Percentiles rank a stretch among this genome's conserved stretches.
Conservation (phyloP, 331 rosid genomes). For the Quercus lobata region DNA sequence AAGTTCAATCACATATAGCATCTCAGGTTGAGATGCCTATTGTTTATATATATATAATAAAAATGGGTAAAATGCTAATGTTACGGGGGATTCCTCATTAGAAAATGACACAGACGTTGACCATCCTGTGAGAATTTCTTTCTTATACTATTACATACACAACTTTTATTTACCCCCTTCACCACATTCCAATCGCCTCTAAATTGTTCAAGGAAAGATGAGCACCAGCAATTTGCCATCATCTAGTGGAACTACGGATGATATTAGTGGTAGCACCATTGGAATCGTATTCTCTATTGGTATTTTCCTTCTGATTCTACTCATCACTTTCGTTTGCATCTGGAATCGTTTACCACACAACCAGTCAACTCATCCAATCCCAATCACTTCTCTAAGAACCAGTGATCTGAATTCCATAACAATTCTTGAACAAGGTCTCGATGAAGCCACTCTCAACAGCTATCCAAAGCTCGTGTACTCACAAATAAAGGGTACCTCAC, state of each 20-base stretch:
- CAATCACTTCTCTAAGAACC: neutral
- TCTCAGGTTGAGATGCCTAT: no score
- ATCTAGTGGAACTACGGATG: neutral
- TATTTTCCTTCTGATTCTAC: neutral
- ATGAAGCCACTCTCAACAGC: constrained; percentile 21
- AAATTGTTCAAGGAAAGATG: constrained; percentile 2
- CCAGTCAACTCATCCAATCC: neutral
- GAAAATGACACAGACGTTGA: neutral
- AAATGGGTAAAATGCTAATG: no score
- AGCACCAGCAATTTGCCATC: neutral
- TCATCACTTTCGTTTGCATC: constrained; percentile 15
- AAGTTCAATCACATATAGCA: no score
- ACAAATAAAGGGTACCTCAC: neutral
- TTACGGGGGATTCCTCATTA: neutral
- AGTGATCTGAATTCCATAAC: neutral
- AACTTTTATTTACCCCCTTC: neutral
- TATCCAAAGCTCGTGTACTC: constrained; percentile 37
- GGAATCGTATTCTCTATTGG: neutral
- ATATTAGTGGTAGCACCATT: neutral
- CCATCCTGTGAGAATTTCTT: neutral
- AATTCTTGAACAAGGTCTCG: constrained; percentile 23
- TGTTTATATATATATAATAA: no score
- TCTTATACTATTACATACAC: neutral
- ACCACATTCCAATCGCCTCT: neutral
- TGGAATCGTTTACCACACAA: neutral